phyloP scores from a whole-genome alignment of 495 filamentous ascomycete species.

The Lasiosphaeria ovina region DNA sequence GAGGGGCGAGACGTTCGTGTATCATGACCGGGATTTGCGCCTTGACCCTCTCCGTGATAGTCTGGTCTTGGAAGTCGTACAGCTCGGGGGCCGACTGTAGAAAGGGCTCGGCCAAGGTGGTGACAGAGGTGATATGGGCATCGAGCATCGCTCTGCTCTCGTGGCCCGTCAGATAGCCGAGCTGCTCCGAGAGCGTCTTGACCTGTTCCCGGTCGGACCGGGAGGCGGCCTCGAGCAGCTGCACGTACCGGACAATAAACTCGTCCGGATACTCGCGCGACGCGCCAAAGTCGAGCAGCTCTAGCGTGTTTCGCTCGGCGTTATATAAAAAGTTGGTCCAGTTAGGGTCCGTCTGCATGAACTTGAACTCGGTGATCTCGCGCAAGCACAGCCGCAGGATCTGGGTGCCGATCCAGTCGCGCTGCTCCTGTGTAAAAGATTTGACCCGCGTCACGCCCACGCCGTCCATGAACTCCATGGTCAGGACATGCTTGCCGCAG shows the following conservation, averaged over 20 bases:
- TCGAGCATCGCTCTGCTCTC: slow-evolving; percentile 81
- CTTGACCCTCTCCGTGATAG: slow-evolving; percentile 89
- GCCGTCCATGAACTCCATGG: slow-evolving; percentile 87
- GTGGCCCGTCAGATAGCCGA: slow-evolving; percentile 90
- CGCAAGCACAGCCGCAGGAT: slow-evolving; percentile 90
- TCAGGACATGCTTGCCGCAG: slow-evolving; percentile 81
- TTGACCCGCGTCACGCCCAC: slow-evolving; percentile 81
- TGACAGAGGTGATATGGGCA: slow-evolving; percentile 76
- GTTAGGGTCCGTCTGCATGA: slow-evolving; percentile 99
- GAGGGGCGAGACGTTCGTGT: slow-evolving; percentile 78
- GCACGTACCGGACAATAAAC: slow-evolving; percentile 78
- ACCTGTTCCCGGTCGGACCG: slow-evolving; percentile 61
- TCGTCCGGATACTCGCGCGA: slow-evolving; percentile 76
- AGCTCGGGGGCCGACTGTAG: slow-evolving; percentile 68
- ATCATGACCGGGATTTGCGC: slow-evolving; percentile 89
- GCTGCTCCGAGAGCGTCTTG: slow-evolving; percentile 65
- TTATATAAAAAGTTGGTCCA: slow-evolving; percentile 99
- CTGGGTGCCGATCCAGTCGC: slow-evolving; percentile 90
- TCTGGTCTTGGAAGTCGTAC: slow-evolving; percentile 92
- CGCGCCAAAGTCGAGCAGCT: slow-evolving; percentile 95
- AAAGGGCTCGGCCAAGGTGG: slow-evolving; percentile 92
- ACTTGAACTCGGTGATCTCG: slow-evolving; percentile 88
- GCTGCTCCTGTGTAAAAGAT: slow-evolving; percentile 72
- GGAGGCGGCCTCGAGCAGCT: slow-evolving; percentile 73
- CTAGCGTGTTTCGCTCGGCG: slow-evolving; percentile 63